Evolutionary conservation across 805 yeast species (phyloP), one percentile per base, ranked within the genome.

Genomic region (Starmerella bombi): DNA sequence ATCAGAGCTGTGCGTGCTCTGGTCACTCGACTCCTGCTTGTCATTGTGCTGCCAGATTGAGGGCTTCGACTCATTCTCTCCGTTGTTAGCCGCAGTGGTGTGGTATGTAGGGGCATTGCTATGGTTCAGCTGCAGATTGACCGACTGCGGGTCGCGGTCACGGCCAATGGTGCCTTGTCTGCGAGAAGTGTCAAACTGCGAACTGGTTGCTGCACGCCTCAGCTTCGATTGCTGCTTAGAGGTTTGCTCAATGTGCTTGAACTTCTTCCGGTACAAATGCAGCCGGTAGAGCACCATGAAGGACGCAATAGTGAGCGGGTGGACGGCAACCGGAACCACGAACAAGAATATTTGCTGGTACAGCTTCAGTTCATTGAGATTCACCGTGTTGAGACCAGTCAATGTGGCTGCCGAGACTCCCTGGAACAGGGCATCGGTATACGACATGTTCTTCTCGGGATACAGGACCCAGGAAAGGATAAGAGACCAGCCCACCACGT

Each of bases 241-340:
- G 39, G 70, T 69, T 44, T 68, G 73, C 46, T 78, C 78, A 57
- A 91, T 86, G 50, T 78, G 74, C 56, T 83, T 88, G 59, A 91
- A 84, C 51, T 78, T 71, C 49, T 83, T 72, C 57, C 85, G 94
- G 60, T 82, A 91, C 83, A 94, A 81, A 57, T 81, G 82, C 34
- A 91, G 64, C 37, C 98, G 70, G 8, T 86, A 64, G 46, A 83
- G 74, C 7, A 84, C 76, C 27, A 91, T 63, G 1, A 72, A 69
- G 0, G 93, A 74, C 57, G 91, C 93, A 40, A 93, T 82, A 55
- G 79, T 78, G 17, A 91, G 81, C 1, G 97, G 97, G 0, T 94
- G 85, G 3, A 93, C 72, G 17, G 84, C 50, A 47, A 74, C 65
- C 22, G 86, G 62, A 3, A 74, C 44, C 10, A 81, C 48, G 55